A percentile compares a stretch with the other conserved stretches of the same genome.
Evolutionary conservation across 1,284 basidiomycete species (phyloP).

Genomic region (Trametes sp.): DNA sequence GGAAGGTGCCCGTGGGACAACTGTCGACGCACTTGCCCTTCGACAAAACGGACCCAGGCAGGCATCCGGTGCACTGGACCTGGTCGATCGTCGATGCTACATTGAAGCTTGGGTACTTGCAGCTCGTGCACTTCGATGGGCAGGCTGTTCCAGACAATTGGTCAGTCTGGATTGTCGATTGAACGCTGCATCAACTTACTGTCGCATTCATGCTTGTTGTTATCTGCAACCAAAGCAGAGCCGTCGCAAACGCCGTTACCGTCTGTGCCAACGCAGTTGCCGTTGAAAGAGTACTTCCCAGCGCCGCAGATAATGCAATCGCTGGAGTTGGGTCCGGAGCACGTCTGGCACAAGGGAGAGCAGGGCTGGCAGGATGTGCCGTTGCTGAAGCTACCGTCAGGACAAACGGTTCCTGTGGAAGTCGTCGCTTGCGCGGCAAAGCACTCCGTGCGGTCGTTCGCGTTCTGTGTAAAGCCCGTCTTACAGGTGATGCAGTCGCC

Average conservation of each 20-base stretch:
- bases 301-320: constrained; percentile 73
- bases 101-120: constrained; percentile 74
- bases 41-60: constrained; percentile 77
- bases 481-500: constrained; percentile 78
- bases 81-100: constrained; percentile 69
- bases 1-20: constrained; percentile 77
- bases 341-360: constrained; percentile 72
- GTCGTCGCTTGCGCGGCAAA: constrained; percentile 57
- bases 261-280: constrained; percentile 70
- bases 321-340: constrained; percentile 70
- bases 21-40: constrained; percentile 69
- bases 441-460: constrained; percentile 74
- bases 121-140: constrained; percentile 80
- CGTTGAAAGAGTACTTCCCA: constrained; percentile 66
- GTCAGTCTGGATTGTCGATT: not conserved
- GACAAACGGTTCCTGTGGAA: constrained; percentile 64
- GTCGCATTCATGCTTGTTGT: constrained; percentile 81
- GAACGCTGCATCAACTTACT: constrained; percentile 55
- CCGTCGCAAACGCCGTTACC: constrained; percentile 75
- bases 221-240: constrained; percentile 77
- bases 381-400: constrained; percentile 68
- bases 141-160: constrained; percentile 55
- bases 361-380: constrained; percentile 65
- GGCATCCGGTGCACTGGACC: constrained; percentile 76
- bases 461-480: constrained; percentile 67